Base-by-base conservation (phyloP, 371 early-diverging fungal genomes). In the Apophysomyces variabilis region DNA sequence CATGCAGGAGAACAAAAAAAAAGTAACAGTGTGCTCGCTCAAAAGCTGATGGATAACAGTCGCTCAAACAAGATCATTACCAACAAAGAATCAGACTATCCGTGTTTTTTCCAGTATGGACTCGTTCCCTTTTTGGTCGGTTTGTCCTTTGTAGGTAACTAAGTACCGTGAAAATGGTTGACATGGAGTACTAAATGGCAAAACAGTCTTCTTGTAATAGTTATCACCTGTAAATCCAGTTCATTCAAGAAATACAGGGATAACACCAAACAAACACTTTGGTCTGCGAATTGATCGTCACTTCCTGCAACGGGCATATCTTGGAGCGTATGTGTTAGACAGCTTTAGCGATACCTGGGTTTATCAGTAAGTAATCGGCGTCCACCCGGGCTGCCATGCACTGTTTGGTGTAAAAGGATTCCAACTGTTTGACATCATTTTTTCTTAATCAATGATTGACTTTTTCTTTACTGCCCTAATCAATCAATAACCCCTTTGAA, bases 31-130 rank as follows among this genome's bases (percentile, higher is more conserved):
- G 84, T 84, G 18, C 71, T 68, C 13, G 79, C 32, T 74, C 35
- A 65, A 37, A 59, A 62, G 70, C 66, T 87, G 85, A 65, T 87
- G 87, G 41, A 67, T 59, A 6, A 77, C 74, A 4, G 86, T 85
- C 38, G 78, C 63, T 72, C n/a, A 50, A 83, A 71, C 41, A 85
- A 85, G 11, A 58, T 57, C 32, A 72, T 62, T 72, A 83, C 38
- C n/a, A 68, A 83, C 60, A 11, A 85, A 70, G 5, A 74, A 12
- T 36, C 36, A 8, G 8, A 36, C 59, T 5, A 16, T 39, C 47
- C 38, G 9, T 61, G 47, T n/a, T 26, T 26, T 7, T 12, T 21
- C 38, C 6, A 41, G 60, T 12, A 6, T 45, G 46, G 13, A n/a
- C 46, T 18, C 3, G 46, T 12, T 6, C 46, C 8, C 0, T 13